phyloP scores from a whole-genome alignment of 176 grass and related monocot genomes.

The Saccharum spontaneum region DNA sequence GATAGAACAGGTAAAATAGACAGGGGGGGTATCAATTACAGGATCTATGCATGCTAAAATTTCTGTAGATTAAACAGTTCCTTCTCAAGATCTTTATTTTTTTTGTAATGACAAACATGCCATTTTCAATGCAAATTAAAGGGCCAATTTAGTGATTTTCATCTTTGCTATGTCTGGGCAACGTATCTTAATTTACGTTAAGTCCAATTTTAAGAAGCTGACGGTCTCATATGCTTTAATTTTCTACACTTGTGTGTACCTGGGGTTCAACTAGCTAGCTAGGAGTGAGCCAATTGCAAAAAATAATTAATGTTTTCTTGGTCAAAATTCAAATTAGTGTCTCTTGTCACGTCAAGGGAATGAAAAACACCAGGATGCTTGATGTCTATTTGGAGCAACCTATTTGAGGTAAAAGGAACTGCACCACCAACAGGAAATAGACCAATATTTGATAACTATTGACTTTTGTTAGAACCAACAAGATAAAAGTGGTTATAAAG shows the following conservation, averaged over 20 bases:
- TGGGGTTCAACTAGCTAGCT: not conserved
- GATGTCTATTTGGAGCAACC: not conserved
- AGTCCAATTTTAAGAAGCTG: not conserved
- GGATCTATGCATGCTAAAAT: not conserved
- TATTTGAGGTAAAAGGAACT: conserved; percentile 26
- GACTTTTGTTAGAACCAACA: not conserved
- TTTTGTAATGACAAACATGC: not conserved
- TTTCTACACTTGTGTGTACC: not conserved
- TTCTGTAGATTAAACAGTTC: not conserved
- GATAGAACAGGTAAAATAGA: not conserved
- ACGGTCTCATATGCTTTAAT: not conserved
- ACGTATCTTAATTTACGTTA: not conserved
- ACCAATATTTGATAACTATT: conserved; percentile 18
- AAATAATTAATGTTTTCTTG: not conserved
- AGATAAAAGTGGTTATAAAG: conserved; percentile 11
- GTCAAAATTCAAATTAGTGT: conserved; percentile 4
- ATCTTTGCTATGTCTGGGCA: not conserved
- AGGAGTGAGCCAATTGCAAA: not conserved
- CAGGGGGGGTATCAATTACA: too few species aligned
- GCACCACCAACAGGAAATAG: conserved; percentile 19
- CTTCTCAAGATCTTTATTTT: not conserved
- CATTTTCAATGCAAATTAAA: not conserved
- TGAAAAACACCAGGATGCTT: not conserved
- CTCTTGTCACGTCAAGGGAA: conserved; percentile 17
- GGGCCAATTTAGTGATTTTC: not conserved